Evolutionary conservation across 2,329 filamentous ascomycete genomes (phyloP), one percentile per base, ranked within the genome.

Genomic region (Leptographium radiaticola): DNA sequence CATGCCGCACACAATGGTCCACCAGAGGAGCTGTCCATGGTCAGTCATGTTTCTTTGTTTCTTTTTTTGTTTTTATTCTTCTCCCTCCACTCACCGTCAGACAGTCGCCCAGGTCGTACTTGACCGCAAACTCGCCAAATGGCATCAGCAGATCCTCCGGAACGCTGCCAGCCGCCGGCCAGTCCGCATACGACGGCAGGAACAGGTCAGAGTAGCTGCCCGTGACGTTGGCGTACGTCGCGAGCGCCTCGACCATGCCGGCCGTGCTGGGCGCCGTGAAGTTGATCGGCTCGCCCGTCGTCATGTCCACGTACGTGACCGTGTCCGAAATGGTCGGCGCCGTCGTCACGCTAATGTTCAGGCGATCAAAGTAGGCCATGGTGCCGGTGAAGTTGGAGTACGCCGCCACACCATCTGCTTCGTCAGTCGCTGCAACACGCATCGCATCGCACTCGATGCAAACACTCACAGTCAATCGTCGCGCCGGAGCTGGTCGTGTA

Each of bases 51-150:
- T 36, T 36, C 34, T 36, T 36, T 36, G 5, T 25, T 25, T 5
- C 25, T 36, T 36, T 8, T 36, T 36, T 6, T 33, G 30, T 34
- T 33, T n/a, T 36, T 13, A 34, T 34, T 11, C 33, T 11, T 34
- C 33, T 34, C 11, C 34, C 12, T 6, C 12, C 11, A 16, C 50
- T 10, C 16, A 52, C 42, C 13, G 16, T 18, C n/a, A 52, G 50
- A 11, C 15, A 10, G n/a, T 18, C 25, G 8, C 43, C 50, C 2
- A 75, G 65, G n/a, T 65, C 61, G 61, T 77, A 70, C 61, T 77
- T 76, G 38, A 65, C 60, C 13, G 73, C 64, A 53, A 77, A 77
- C 5, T 74, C 66, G 18, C 70, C 68, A 54, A 73, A 77, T 2
- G 73, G 68, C 5, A 75, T 61, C 20, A 72, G 60, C 2, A 79